Conservation (phyloP, 345 rosid species). For the Acer campestre region DNA sequence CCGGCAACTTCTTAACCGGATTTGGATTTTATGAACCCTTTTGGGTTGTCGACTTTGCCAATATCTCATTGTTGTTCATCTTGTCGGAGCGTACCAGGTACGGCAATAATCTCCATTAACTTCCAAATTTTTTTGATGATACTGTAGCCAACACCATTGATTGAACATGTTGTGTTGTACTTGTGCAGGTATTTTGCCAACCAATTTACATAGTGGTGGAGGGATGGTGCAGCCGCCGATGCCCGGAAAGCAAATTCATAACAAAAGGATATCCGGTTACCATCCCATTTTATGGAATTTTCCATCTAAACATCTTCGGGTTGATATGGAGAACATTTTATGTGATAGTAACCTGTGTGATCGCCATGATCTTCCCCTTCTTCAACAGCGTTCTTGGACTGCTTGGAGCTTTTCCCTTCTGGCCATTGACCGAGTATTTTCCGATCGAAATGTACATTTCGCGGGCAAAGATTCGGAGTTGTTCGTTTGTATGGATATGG, state of each 20-base stretch:
- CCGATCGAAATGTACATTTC: constrained; percentile 83
- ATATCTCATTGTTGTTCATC: constrained; percentile 74
- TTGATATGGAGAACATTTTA: constrained; percentile 72
- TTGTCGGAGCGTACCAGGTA: constrained; percentile 89
- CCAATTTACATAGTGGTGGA: constrained; percentile 66
- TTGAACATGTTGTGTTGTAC: too few relatives aligned
- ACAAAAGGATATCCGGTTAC: constrained; percentile 19
- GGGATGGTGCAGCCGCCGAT: constrained; percentile 38
- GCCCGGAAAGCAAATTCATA: constrained; percentile 65
- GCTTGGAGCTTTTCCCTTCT: constrained; percentile 70
- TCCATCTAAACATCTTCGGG: constrained; percentile 37
- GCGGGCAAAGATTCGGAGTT: constrained; percentile 45
- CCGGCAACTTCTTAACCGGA: constrained; percentile 88
- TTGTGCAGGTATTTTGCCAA: constrained; percentile 67
- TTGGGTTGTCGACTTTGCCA: constrained; percentile 83
- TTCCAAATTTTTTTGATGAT: too few relatives aligned
- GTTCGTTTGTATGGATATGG: constrained; percentile 64
- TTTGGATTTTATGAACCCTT: constrained; percentile 87
- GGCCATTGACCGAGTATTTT: constrained; percentile 84
- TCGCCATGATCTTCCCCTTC: constrained; percentile 85
- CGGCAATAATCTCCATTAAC: too few relatives aligned
- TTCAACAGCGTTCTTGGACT: constrained; percentile 84
- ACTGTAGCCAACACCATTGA: too few relatives aligned
- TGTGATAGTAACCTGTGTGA: constrained; percentile 55
- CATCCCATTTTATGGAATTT: too few relatives aligned